phyloP scores from a whole-genome alignment of 768 basidiomycete species.

The Boletus tylopilopsis region DNA sequence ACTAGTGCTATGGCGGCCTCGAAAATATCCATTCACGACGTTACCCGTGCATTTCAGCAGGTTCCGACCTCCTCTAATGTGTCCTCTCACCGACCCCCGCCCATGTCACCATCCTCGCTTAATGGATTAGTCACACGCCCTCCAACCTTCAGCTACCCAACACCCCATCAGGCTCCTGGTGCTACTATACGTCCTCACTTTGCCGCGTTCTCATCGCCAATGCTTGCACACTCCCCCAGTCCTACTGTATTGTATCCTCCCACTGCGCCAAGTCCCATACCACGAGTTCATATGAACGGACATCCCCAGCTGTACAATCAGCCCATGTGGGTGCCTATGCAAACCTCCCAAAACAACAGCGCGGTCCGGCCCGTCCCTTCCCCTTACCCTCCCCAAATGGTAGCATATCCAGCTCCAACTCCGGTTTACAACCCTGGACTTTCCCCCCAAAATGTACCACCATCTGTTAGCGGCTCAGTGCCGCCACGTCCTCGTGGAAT shows the following conservation, averaged over 20 bases:
- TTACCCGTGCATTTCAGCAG: slow-evolving; percentile 83
- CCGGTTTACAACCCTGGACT: slow-evolving; percentile 45
- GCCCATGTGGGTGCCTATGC: slow-evolving; percentile 63
- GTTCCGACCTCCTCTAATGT: slow-evolving; percentile 62
- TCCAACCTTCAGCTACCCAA: slow-evolving; percentile 29
- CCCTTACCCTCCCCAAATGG: slow-evolving; percentile 62
- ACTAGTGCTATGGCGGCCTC: slow-evolving; percentile 52
- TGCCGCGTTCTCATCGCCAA: slow-evolving; percentile 59
- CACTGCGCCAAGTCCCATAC: slow-evolving; percentile 60
- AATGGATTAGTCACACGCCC: slow-evolving; percentile 30
- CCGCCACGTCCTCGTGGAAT: slow-evolving; percentile 48
- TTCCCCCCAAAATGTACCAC: slow-evolving; percentile 35
- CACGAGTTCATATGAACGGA: slow-evolving; percentile 61
- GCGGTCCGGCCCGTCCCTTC: slow-evolving; percentile 55
- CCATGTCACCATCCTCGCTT: slow-evolving; percentile 49
- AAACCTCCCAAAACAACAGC: slow-evolving; percentile 41
- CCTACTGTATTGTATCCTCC: slow-evolving; percentile 66
- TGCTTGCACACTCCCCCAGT: slow-evolving; percentile 69
- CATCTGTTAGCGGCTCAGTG: slow-evolving; percentile 26
- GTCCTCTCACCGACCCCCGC: slow-evolving; percentile 41
- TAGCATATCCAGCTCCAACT: slow-evolving; percentile 60
- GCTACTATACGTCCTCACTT: slow-evolving; percentile 53
- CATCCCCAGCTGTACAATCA: slow-evolving; percentile 57
- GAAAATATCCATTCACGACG: slow-evolving; percentile 78
- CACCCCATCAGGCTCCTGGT: slow-evolving; percentile 42